Percentiles rank a stretch among this genome's conserved stretches.
These are phyloP conservation scores for Trametes cinnabarina DNA, from an alignment of 768 basidiomycete genomes.

Conservation along the genomic window DNA sequence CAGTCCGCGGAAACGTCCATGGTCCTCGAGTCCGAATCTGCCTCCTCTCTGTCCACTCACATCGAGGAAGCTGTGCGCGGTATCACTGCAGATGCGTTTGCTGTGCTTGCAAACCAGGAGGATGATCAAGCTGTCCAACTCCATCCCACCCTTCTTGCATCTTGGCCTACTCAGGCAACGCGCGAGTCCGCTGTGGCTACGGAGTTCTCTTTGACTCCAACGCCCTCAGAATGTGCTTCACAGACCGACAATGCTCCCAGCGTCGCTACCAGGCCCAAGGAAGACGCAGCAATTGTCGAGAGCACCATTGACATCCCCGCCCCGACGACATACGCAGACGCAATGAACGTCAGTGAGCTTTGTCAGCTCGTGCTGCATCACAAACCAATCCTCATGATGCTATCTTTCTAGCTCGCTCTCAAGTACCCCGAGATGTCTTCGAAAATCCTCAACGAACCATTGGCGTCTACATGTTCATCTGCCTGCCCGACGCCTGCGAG, in stretches of 20 bases:
- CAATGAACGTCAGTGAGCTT: conserved; percentile 26
- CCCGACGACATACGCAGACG: conserved; percentile 26
- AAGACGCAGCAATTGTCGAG: neutral
- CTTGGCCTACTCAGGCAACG: neutral
- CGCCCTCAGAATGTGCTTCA: too few species aligned
- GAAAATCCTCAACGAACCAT: conserved; percentile 15
- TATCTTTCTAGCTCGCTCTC: conserved; percentile 14
- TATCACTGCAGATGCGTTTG: neutral
- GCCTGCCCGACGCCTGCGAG: neutral
- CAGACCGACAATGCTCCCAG: neutral
- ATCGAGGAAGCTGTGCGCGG: neutral
- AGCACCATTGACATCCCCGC: conserved; percentile 10
- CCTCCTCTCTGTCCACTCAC: neutral
- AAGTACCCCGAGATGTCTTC: conserved; percentile 18
- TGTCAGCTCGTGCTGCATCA: too few species aligned
- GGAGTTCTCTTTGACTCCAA: too few species aligned
- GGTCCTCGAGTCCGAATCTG: neutral
- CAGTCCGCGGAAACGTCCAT: neutral
- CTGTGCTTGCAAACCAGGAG: neutral
- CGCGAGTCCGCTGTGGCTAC: too few species aligned
- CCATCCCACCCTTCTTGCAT: neutral
- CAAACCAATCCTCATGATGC: neutral
- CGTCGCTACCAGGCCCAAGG: neutral
- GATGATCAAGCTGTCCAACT: neutral
- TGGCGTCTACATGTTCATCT: neutral